Conservation (phyloP, 2,329 filamentous ascomycete species). For the Samsoniella hepiali region DNA sequence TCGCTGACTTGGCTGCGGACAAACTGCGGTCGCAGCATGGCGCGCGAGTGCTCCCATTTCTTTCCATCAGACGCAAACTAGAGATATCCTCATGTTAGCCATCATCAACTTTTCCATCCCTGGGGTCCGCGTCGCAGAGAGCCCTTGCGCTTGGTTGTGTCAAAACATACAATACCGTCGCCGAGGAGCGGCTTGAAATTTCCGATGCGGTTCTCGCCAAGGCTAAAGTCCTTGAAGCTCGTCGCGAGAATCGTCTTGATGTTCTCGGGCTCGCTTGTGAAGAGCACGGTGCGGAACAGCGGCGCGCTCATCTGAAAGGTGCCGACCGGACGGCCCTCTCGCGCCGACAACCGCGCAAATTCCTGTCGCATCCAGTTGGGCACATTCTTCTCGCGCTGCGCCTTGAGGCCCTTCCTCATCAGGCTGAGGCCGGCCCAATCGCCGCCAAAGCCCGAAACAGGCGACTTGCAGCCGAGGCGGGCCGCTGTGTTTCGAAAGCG, state of each 20-base stretch:
- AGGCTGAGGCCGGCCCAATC: slow-evolving; percentile 23
- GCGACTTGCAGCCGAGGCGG: slow-evolving; percentile 23
- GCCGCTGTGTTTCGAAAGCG: background rate
- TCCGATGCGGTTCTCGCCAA: slow-evolving; percentile 26
- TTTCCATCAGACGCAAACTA: slow-evolving; percentile 36
- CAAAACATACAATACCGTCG: slow-evolving; percentile 33
- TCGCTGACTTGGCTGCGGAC: slow-evolving; percentile 42
- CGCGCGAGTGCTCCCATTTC: slow-evolving; percentile 36
- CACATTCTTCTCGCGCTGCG: slow-evolving; percentile 21
- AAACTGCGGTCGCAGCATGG: slow-evolving; percentile 41
- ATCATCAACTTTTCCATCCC: background rate
- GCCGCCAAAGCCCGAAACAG: slow-evolving; percentile 11
- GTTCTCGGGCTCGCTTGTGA: slow-evolving; percentile 28
- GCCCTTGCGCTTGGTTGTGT: background rate
- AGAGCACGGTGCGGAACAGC: slow-evolving; percentile 22
- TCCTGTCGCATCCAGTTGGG: slow-evolving; percentile 18
- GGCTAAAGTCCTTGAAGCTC: slow-evolving; percentile 28
- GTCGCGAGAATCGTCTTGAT: slow-evolving; percentile 29
- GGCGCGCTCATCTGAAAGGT: slow-evolving; percentile 21
- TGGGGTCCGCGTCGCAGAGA: background rate
- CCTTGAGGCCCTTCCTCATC: slow-evolving; percentile 17
- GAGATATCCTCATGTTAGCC: background rate
- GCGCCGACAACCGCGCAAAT: slow-evolving; percentile 10
- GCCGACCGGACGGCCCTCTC: slow-evolving; percentile 22
- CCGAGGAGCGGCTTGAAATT: slow-evolving; percentile 41